phyloP scores from a whole-genome alignment of 1,284 basidiomycete genomes.

The Flammula alnicola region DNA sequence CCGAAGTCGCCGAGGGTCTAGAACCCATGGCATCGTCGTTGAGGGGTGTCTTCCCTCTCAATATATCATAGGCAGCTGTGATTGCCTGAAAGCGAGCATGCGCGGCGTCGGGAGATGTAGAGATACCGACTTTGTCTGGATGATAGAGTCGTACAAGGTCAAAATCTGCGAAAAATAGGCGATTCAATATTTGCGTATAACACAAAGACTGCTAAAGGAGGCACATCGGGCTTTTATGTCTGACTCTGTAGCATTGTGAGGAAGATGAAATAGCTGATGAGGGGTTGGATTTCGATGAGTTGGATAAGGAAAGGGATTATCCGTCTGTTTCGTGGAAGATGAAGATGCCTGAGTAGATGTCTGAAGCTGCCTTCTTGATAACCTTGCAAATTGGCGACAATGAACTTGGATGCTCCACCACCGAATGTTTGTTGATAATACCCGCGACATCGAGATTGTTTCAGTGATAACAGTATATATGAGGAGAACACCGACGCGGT shows the following conservation, averaged over 20 bases:
- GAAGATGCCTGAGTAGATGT: slow-evolving; percentile 1
- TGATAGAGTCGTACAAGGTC: slow-evolving; percentile 70
- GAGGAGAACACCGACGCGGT: no score
- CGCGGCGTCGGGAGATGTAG: slow-evolving; percentile 49
- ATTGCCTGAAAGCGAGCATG: slow-evolving; percentile 61
- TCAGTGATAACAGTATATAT: background rate
- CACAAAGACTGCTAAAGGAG: slow-evolving; percentile 24
- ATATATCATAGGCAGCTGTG: slow-evolving; percentile 37
- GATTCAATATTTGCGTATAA: background rate
- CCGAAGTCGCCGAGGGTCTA: background rate
- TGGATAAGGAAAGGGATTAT: slow-evolving; percentile 52
- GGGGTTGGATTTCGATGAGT: slow-evolving; percentile 55
- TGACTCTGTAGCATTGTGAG: slow-evolving; percentile 50
- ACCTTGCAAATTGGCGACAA: background rate
- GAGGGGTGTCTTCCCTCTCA: slow-evolving; percentile 41
- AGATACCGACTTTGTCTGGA: slow-evolving; percentile 58
- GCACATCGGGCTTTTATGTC: slow-evolving; percentile 67
- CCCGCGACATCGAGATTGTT: slow-evolving; percentile 2
- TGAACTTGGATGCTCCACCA: background rate
- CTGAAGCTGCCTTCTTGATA: slow-evolving; percentile 1
- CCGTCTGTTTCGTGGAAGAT: background rate
- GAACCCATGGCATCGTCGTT: slow-evolving; percentile 2
- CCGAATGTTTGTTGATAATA: background rate
- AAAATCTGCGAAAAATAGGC: slow-evolving; percentile 47
- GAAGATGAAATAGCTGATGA: slow-evolving; percentile 69